Percentiles rank a stretch among this genome's conserved stretches.
Evolutionary conservation across 75 land plant species (phyloP).

Genomic region (Pinus albicaulis): DNA sequence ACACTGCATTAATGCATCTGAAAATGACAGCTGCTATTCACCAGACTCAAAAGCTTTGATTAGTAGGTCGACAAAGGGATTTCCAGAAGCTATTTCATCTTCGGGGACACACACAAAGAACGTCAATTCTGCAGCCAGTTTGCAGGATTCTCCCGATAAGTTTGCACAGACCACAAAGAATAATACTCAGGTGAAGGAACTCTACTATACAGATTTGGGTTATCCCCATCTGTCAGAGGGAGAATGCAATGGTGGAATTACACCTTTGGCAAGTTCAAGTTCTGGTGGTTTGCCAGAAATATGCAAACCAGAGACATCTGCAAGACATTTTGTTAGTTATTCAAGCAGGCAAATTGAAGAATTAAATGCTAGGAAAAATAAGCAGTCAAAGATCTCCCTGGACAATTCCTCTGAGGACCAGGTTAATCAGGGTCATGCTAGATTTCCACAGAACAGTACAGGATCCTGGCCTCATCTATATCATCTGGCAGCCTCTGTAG

Average conservation of each 20-base stretch:
- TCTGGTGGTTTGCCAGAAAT: constrained; percentile 3
- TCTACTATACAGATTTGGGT: not conserved
- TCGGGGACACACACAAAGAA: not conserved
- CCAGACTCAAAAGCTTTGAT: constrained; percentile 1
- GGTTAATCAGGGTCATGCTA: not conserved
- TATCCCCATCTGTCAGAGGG: not conserved
- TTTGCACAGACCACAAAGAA: not conserved
- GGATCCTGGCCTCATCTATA: constrained; percentile 41
- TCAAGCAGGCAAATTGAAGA: not conserved
- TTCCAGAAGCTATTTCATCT: constrained; percentile 5
- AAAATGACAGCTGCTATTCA: constrained; percentile 1
- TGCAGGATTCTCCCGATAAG: not conserved
- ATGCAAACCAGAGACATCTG: not conserved
- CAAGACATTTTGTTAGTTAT: not conserved
- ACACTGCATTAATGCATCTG: not conserved
- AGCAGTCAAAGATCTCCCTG: constrained; percentile 1
- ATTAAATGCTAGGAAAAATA: constrained; percentile 7
- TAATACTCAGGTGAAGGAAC: constrained; percentile 1
- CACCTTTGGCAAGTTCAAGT: constrained; percentile 6
- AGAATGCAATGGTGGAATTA: constrained; percentile 5
- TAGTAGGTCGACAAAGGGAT: not conserved
- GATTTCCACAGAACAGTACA: constrained; percentile 9
- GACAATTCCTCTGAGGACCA: not conserved
- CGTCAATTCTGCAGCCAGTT: not conserved
- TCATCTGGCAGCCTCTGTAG: constrained; percentile 26